These are phyloP conservation scores for Globisporangium recalcitrans DNA, from an alignment of 352 stramenopile species.

Conservation along the genomic window DNA sequence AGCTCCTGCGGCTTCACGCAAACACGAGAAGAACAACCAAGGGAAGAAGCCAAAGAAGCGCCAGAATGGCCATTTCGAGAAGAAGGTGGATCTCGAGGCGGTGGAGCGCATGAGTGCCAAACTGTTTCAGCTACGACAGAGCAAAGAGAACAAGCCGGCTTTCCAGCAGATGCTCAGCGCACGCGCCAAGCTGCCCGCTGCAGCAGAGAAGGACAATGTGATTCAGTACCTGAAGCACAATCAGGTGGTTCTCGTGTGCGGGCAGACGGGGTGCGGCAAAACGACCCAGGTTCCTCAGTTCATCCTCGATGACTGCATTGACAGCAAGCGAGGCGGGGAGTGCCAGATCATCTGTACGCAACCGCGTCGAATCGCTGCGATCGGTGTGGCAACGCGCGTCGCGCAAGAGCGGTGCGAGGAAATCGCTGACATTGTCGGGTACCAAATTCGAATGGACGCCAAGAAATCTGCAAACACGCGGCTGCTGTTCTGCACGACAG, in stretches of 20 bases:
- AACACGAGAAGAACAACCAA: conserved; percentile 13
- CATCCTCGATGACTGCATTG: conserved; percentile 92
- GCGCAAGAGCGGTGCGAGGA: conserved; percentile 91
- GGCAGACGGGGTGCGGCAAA: conserved; percentile 94
- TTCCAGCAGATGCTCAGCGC: conserved; percentile 60
- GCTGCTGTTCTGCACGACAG: conserved; percentile 95
- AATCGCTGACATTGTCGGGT: conserved; percentile 86
- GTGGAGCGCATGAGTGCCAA: conserved; percentile 37
- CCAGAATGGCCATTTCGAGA: conserved; percentile 2
- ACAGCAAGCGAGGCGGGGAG: conserved; percentile 74
- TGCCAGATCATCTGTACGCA: conserved; percentile 96
- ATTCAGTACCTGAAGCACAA: conserved; percentile 48
- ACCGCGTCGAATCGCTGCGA: conserved; percentile 93
- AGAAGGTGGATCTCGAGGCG: conserved; percentile 34
- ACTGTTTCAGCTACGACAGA: conserved; percentile 34
- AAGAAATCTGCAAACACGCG: conserved; percentile 87
- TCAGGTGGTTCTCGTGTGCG: conserved; percentile 94
- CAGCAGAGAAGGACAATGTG: conserved; percentile 50
- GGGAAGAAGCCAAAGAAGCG: conserved; percentile 21
- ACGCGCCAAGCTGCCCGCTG: conserved; percentile 55
- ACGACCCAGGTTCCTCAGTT: conserved; percentile 97
- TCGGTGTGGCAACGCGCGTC: conserved; percentile 94
- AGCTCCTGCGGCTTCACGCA: neutral
- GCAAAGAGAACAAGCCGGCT: conserved; percentile 32
- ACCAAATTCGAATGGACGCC: conserved; percentile 95